Conservation (phyloP, 768 basidiomycete species). For the Trametes meyenii region DNA sequence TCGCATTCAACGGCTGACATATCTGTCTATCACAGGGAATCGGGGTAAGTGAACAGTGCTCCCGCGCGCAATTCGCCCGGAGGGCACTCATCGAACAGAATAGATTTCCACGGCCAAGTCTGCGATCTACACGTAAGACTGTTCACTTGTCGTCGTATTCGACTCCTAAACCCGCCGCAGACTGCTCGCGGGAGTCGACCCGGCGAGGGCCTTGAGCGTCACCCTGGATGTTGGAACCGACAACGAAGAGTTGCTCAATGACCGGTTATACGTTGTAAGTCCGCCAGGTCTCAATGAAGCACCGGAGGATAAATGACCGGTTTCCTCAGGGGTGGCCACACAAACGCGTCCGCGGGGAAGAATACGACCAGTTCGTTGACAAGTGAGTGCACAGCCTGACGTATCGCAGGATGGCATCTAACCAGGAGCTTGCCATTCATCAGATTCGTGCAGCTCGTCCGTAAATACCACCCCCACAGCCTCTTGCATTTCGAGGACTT, state of each 20-base stretch:
- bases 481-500: constrained; percentile 88
- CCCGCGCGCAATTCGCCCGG: background rate
- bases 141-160: background rate
- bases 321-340: constrained; percentile 69
- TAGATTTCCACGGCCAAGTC: constrained; percentile 81
- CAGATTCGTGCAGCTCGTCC: constrained; percentile 76
- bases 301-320: background rate
- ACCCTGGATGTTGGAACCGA: constrained; percentile 79
- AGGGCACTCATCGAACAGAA: background rate
- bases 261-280: constrained; percentile 68
- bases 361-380: constrained; percentile 79
- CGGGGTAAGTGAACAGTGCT: constrained; percentile 31
- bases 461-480: constrained; percentile 65
- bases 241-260: constrained; percentile 63
- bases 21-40: constrained; percentile 34
- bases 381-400: constrained; percentile 43
- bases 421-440: background rate
- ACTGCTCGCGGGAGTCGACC: constrained; percentile 67
- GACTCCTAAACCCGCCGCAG: constrained; percentile 35
- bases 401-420: background rate
- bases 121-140: constrained; percentile 67
- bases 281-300: background rate
- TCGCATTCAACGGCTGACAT: background rate
- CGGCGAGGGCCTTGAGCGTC: constrained; percentile 58
- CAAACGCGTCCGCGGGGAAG: constrained; percentile 66